These are phyloP conservation scores for Thelephora ganbajun DNA, from an alignment of 768 basidiomycete genomes.

Conservation along the genomic window DNA sequence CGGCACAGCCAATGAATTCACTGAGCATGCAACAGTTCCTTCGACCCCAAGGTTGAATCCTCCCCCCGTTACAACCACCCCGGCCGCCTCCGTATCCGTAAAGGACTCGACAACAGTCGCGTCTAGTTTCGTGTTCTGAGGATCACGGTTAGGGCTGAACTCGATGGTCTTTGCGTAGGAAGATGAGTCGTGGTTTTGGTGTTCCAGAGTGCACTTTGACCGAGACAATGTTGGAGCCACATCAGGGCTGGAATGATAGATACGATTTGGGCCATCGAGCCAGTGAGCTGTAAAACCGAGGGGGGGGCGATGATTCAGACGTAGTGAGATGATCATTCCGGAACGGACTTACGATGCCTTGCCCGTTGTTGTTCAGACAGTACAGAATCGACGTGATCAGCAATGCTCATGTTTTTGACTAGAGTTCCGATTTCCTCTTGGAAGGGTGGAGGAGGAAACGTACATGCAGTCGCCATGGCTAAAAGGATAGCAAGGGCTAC, in stretches of 20 bases:
- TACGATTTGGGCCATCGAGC: not conserved
- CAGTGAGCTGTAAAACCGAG: not conserved
- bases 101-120: too few relatives aligned
- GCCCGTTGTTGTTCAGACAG: not conserved
- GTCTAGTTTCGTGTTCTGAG: too few relatives aligned
- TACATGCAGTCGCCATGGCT: not conserved
- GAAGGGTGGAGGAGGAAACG: not conserved
- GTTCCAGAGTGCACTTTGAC: not conserved
- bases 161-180: too few relatives aligned
- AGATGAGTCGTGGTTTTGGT: not conserved
- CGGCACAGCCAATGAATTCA: too few relatives aligned
- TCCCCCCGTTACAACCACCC: too few relatives aligned
- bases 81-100: too few relatives aligned
- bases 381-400: not conserved
- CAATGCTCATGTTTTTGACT: not conserved
- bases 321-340: too few relatives aligned
- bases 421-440: not conserved
- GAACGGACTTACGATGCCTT: not conserved
- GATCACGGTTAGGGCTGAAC: too few relatives aligned
- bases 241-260: not conserved
- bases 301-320: not conserved
- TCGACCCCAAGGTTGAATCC: too few relatives aligned
- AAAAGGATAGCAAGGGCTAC: not conserved
- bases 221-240: not conserved
- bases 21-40: too few relatives aligned